Base-by-base conservation (phyloP, 805 yeast species). In the Komagataella pastoris region DNA sequence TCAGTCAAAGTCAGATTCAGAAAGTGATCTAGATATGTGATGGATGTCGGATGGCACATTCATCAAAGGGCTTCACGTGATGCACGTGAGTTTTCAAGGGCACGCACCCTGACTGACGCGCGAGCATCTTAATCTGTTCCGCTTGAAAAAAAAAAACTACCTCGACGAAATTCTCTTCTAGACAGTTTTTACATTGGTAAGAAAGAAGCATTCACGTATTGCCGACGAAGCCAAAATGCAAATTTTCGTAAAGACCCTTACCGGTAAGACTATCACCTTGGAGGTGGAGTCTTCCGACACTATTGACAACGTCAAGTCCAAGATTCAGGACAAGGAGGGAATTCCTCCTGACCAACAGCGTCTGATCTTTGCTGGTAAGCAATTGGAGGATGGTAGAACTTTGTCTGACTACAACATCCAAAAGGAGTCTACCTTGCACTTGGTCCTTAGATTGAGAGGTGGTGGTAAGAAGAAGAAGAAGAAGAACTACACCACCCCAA, bases 401-500 rank as follows among this genome's bases (percentile, higher is more conserved):
- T 81, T 91, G 66, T 86, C 96, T 63, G 98, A 91, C 81, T 93
- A 93, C 95, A 91, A 91, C 89, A 93, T 91, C 79, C 98, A 91
- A 80, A 91, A 91, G 86, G 99, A 91, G 81, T 91, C 99, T 58
- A 91, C 99, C 61, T 76, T 91, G 58, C 97, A 90, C 74, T 81
- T 90, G 75, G 97, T 90, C 65, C 80, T 90, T 60, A 90, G 97
- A 84, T 84, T 89, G 76, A 88, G 97, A 83, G 97, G 70, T 65
- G 95, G 95, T 82, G 96, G 96, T 81, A 93, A 90, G 88, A 93
- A 93, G 93, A 91, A 96, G 85, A 93, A 93, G 93, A 93, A 93
- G 97, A 91, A 91, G 95, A 97, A 89, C 73, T 93, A 91, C 91
- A 91, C 98, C 80, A 91, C 98, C 72, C 99, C 99, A 82, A 93